These are phyloP conservation scores for Ceratobasidium sp. DNA, from an alignment of 1,284 basidiomycete genomes.

Conservation along the genomic window DNA sequence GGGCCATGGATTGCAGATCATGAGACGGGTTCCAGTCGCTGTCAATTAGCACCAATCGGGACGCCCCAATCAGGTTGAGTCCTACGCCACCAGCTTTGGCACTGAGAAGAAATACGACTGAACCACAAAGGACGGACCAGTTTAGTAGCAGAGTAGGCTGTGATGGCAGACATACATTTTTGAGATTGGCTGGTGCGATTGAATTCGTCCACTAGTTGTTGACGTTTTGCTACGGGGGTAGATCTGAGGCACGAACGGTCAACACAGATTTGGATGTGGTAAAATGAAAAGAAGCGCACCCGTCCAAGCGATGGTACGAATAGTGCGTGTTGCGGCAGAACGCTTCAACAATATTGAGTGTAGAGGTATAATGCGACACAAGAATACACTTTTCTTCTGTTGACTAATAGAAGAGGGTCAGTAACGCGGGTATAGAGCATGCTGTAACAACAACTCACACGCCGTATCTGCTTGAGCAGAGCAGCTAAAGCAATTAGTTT, in stretches of 20 bases:
- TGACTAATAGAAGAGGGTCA: conserved; percentile 54
- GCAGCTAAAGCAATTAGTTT: conserved; percentile 83
- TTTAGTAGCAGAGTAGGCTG: no score
- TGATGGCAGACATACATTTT: conserved; percentile 64
- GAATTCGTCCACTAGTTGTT: conserved; percentile 84
- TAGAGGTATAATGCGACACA: conserved; percentile 90
- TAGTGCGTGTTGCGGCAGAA: conserved; percentile 83
- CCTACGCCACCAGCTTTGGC: conserved; percentile 97
- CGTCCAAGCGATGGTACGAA: conserved; percentile 88
- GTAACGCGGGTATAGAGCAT: not conserved
- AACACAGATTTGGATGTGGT: not conserved
- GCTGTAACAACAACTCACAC: conserved; percentile 58
- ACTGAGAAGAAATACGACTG: conserved; percentile 92
- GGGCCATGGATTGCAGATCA: conserved; percentile 97
- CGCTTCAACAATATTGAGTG: conserved; percentile 90
- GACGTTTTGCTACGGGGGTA: conserved; percentile 81
- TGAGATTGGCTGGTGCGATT: conserved; percentile 76
- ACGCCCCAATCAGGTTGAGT: conserved; percentile 91
- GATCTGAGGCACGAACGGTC: conserved; percentile 60
- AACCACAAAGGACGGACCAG: no score
- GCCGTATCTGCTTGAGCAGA: conserved; percentile 73
- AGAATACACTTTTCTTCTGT: conserved; percentile 95
- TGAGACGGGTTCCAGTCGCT: conserved; percentile 95
- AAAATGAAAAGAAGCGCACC: conserved; percentile 60
- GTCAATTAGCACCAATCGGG: conserved; percentile 77